These are phyloP conservation scores for Plantago coronopus DNA, from an alignment of 305 asterid species.

Conservation along the genomic window DNA sequence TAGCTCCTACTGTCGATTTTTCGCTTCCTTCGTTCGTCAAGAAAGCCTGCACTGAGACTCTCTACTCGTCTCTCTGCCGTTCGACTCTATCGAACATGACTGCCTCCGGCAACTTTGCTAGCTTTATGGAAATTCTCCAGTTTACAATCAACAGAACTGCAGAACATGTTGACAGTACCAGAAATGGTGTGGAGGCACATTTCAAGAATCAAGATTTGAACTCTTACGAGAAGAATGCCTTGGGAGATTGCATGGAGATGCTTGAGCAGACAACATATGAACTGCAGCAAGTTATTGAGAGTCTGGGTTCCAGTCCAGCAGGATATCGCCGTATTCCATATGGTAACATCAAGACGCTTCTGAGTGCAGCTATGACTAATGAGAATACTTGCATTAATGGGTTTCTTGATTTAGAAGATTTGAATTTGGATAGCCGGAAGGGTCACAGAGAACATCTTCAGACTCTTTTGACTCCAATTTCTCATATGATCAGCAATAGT, in stretches of 20 bases:
- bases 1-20: background rate
- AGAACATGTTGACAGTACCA: slow-evolving; percentile 25
- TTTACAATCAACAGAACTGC: slow-evolving; percentile 35
- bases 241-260: slow-evolving; percentile 52
- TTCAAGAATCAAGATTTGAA: slow-evolving; percentile 33
- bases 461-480: slow-evolving; percentile 46
- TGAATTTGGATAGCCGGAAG: slow-evolving; percentile 15
- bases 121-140: slow-evolving; percentile 28
- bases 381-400: slow-evolving; percentile 63
- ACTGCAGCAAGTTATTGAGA: slow-evolving; percentile 36
- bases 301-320: slow-evolving; percentile 26
- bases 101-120: slow-evolving; percentile 24
- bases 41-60: slow-evolving; percentile 42
- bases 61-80: slow-evolving; percentile 43
- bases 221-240: slow-evolving; percentile 36
- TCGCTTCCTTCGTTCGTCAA: slow-evolving; percentile 35
- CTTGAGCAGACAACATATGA: slow-evolving; percentile 55
- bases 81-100: slow-evolving; percentile 32
- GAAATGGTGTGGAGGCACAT: slow-evolving; percentile 15
- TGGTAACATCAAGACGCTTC: slow-evolving; percentile 46
- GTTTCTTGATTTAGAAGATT: slow-evolving; percentile 43
- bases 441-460: slow-evolving; percentile 32
- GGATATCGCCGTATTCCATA: slow-evolving; percentile 27
- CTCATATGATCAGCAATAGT: slow-evolving; percentile 62
- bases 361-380: slow-evolving; percentile 78